A percentile compares a stretch with the other conserved stretches of the same genome.
Evolutionary conservation across 768 basidiomycete species (phyloP).

Genomic region (Suillus spraguei): DNA sequence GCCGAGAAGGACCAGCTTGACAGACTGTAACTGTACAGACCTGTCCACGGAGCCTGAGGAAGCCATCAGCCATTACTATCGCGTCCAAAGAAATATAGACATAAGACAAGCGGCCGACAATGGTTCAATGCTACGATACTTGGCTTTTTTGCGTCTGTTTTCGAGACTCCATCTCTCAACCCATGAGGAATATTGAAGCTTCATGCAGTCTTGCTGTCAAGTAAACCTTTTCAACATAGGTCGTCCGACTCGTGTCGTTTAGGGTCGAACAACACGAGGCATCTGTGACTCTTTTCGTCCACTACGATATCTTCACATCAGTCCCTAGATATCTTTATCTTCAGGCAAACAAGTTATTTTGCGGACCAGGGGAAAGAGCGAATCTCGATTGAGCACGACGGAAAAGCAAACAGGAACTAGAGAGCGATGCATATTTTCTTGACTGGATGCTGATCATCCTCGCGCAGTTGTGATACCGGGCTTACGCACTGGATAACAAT

Average conservation of each 20-base stretch:
- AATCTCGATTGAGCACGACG: background rate
- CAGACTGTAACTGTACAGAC: conserved; percentile 85
- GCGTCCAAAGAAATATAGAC: background rate
- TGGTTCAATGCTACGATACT: background rate
- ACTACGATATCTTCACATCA: background rate
- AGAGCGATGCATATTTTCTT: background rate
- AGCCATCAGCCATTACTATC: background rate
- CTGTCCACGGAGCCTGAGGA: conserved; percentile 54
- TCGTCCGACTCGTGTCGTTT: background rate
- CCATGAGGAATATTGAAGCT: background rate
- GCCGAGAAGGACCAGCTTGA: conserved; percentile 98
- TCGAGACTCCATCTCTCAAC: background rate
- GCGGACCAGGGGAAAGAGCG: background rate
- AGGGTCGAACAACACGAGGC: background rate
- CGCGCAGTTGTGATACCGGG: background rate
- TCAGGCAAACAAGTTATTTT: background rate
- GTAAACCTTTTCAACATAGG: background rate
- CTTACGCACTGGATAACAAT: background rate
- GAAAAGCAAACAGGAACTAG: background rate
- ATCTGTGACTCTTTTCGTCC: background rate
- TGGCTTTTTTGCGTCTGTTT: background rate
- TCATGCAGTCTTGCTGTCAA: background rate
- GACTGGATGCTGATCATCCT: background rate
- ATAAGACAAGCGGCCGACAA: background rate
- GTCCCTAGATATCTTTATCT: background rate